Percentiles rank a stretch among this genome's conserved stretches.
phyloP scores from a whole-genome alignment of 1,139 yeast genomes.

The Debaryomycetaceae sp. region DNA sequence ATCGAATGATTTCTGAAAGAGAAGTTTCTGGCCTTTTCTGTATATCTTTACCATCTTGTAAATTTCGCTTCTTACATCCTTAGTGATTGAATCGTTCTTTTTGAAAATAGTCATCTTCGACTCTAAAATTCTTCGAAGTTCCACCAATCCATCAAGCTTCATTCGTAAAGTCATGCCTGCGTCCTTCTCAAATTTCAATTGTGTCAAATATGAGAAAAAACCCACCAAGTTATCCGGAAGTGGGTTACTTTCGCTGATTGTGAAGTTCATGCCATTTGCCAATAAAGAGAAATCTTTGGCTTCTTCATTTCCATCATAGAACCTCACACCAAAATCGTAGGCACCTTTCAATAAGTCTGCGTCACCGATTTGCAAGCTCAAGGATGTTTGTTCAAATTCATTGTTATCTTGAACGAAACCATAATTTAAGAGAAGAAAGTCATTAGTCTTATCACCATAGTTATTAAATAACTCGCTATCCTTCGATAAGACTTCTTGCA shows the following conservation, averaged over 20 bases:
- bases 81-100: background rate
- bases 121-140: conserved; percentile 5
- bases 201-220: conserved; percentile 7
- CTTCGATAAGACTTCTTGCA: conserved; percentile 1
- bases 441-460: conserved; percentile 8
- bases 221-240: conserved; percentile 7
- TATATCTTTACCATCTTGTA: conserved; percentile 4
- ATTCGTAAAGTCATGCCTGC: conserved; percentile 8
- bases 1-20: conserved; percentile 7
- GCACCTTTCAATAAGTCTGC: conserved; percentile 5
- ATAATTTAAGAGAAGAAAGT: conserved; percentile 7
- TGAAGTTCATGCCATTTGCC: conserved; percentile 7
- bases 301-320: conserved; percentile 2
- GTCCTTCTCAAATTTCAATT: conserved; percentile 5
- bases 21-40: conserved; percentile 5
- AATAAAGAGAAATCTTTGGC: conserved; percentile 2
- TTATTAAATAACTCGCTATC: conserved; percentile 7
- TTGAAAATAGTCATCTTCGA: conserved; percentile 5
- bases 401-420: conserved; percentile 7
- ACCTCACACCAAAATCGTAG: conserved; percentile 3
- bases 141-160: conserved; percentile 6
- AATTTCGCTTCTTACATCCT: conserved; percentile 1
- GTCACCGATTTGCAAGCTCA: conserved; percentile 5
- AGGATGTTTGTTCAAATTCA: conserved; percentile 6
- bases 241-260: conserved; percentile 1